phyloP scores from a whole-genome alignment of 2,329 filamentous ascomycete genomes.

The Chaetomiaceae sp. region DNA sequence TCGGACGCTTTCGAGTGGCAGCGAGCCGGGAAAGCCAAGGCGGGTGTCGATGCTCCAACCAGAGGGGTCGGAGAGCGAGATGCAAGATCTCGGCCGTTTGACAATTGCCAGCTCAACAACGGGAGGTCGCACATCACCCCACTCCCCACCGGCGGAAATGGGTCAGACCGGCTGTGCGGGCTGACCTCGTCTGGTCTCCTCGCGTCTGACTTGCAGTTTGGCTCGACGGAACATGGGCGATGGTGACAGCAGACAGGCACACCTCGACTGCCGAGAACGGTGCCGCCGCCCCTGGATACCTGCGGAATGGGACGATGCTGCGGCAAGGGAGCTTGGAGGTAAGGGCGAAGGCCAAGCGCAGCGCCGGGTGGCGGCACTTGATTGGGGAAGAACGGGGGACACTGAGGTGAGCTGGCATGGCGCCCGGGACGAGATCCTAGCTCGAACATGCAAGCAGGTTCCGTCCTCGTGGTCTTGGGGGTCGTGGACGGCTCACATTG shows the following conservation, averaged over 20 bases:
- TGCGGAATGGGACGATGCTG: too few species aligned
- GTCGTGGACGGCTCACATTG: constrained; percentile 29
- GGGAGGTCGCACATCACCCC: constrained; percentile 3
- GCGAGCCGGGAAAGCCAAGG: background rate
- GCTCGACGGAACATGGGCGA: constrained; percentile 3
- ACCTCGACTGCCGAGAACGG: background rate
- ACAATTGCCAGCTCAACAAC: background rate
- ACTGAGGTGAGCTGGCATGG: constrained; percentile 26
- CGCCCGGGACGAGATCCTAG: constrained; percentile 16
- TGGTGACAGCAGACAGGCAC: constrained; percentile 3
- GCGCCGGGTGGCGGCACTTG: constrained; percentile 22
- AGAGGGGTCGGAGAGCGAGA: background rate
- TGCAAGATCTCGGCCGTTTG: constrained; percentile 16
- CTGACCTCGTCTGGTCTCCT: too few species aligned
- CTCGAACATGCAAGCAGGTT: constrained; percentile 20
- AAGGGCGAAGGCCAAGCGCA: constrained; percentile 10
- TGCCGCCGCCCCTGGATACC: background rate
- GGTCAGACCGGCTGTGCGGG: too few species aligned
- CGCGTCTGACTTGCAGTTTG: too few species aligned
- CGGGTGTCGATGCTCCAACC: background rate
- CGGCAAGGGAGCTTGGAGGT: constrained; percentile 10
- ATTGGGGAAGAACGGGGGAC: constrained; percentile 22
- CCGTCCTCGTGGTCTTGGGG: constrained; percentile 25
- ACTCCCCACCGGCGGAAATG: background rate
- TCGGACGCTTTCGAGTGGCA: background rate